A percentile compares a stretch with the other conserved stretches of the same genome.
These are phyloP conservation scores for Pythium sukuiense DNA, from an alignment of 352 stramenopile species.

Conservation along the genomic window DNA sequence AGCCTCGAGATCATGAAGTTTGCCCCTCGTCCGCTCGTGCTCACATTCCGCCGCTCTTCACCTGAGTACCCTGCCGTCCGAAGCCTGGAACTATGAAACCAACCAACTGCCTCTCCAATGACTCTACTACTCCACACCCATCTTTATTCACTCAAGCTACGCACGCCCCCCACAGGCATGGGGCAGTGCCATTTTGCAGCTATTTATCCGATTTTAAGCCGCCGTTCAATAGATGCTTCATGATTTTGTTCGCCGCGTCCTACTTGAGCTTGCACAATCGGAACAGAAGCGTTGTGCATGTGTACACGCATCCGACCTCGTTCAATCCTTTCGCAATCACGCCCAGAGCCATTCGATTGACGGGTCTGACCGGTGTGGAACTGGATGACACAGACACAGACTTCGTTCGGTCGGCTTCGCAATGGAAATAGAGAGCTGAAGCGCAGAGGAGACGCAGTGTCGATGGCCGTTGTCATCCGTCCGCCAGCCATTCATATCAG, in stretches of 20 bases:
- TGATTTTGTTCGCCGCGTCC: background rate
- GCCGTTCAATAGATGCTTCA: background rate
- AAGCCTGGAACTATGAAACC: constrained; percentile 51
- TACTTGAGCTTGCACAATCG: background rate
- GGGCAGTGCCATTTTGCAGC: constrained; percentile 6
- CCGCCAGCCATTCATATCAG: background rate
- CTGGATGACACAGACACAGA: constrained; percentile 9
- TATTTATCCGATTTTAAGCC: constrained; percentile 12
- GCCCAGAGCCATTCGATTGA: background rate
- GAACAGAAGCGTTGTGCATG: background rate
- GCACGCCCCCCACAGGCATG: background rate
- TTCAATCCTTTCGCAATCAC: background rate
- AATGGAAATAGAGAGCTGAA: background rate
- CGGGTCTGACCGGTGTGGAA: background rate
- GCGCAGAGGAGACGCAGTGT: background rate
- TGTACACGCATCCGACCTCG: background rate
- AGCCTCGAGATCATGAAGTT: constrained; percentile 64
- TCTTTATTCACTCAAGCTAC: background rate
- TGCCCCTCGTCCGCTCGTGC: constrained; percentile 61
- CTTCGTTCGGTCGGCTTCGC: constrained; percentile 2
- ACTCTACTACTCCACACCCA: constrained; percentile 3
- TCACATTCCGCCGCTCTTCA: constrained; percentile 55
- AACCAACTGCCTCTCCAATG: background rate
- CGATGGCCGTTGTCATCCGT: background rate
- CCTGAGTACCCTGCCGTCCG: constrained; percentile 32